Base-by-base conservation (phyloP, 768 basidiomycete species). In the Termitomyces sp. region DNA sequence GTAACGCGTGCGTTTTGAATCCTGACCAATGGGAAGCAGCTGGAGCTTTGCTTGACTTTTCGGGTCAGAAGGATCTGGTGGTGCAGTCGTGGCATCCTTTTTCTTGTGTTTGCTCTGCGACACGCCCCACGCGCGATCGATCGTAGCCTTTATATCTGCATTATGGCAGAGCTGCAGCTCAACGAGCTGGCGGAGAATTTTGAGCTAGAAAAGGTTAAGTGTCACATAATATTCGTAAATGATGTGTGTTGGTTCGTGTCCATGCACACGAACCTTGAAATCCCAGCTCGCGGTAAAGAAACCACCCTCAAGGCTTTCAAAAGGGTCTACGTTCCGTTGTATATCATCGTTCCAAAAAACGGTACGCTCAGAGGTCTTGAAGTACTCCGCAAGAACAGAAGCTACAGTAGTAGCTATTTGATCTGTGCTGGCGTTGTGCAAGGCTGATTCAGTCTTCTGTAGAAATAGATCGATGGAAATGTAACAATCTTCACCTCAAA, bases 121-220 rank as follows among this genome's bases (percentile, higher is more conserved):
- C 69, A 92, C 89, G 69, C 91, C 91, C 91, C 92, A 92, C 54
- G 91, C 91, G 71, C 85, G 86, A 81, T 94, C 91, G 72, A 94
- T 88, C 56, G 77, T 77, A 55, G 74, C 78, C 74, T 91, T 91
- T 70, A 93, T 82, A 57, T 87, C 85, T 37, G 77, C 71, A 63
- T 84, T 83, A 69, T 93, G 88, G 50, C 78, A 76, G 3, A 95
- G 82, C 69, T 94, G 92, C 69, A 94, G 77, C 72, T 95, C 93
- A 64, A 94, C 91, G 29, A 95, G 83, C 68, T 92, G 86, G 37
- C 93, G 88, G 62, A 95, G 78, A 61, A 94, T 83, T 75, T 85
- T 87, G 73, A 95, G 85, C 93, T 95, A 56, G 61, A 55, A 71
- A 60, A 53, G 45, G 43, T 49, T 56, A 50, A 64, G 66, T 61